Conservation (phyloP, 169 alveolate species). For the Cyclospora cayetanensis region DNA sequence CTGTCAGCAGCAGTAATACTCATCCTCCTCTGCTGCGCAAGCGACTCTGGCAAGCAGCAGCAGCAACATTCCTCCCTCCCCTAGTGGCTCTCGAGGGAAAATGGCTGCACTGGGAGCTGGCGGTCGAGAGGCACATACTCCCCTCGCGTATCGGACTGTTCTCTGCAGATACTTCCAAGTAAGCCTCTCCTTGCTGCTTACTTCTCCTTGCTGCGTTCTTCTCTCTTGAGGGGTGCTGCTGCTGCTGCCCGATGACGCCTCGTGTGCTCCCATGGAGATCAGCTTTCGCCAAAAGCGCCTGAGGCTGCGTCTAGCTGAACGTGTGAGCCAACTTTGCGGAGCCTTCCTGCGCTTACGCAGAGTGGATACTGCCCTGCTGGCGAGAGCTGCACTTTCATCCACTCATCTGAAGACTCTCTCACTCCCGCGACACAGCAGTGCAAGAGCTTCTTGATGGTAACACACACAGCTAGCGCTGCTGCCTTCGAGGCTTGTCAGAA, state of each 20-base stretch:
- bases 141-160: not conserved
- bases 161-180: not conserved
- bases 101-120: slow-evolving; percentile 4
- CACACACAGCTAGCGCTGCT: no score
- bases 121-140: not conserved
- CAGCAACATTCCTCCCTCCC: no score
- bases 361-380: slow-evolving; percentile 8
- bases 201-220: not conserved
- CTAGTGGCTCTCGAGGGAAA: no score
- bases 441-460: not conserved
- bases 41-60: no score
- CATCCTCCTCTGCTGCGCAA: no score
- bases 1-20: no score
- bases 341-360: no score
- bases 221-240: not conserved
- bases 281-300: no score
- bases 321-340: no score
- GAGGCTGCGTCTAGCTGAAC: no score
- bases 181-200: not conserved
- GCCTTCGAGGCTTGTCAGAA: no score
- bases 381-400: slow-evolving; percentile 2
- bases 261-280: not conserved
- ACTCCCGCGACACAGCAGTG: slow-evolving; percentile 8
- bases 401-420: not conserved
- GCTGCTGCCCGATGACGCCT: no score